These are phyloP conservation scores for Venturia pyrina DNA, from an alignment of 2,329 filamentous ascomycete genomes.

Conservation along the genomic window DNA sequence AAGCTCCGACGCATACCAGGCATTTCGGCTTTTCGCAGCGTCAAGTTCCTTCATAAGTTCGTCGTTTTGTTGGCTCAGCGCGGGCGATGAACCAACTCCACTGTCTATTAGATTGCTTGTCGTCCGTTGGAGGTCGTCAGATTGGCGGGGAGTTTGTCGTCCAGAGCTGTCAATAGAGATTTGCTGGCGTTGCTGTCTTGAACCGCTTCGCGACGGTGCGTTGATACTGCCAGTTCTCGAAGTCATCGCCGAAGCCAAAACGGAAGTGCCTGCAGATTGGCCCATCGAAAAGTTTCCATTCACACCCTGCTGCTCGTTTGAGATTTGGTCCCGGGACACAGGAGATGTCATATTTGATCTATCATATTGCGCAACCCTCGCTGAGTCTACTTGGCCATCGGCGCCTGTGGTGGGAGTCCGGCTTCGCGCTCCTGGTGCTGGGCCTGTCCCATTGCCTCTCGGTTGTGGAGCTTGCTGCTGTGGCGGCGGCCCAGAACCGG, in stretches of 20 bases:
- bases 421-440: constrained; percentile 24
- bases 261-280: background rate
- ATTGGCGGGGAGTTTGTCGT: constrained; percentile 27
- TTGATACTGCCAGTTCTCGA: constrained; percentile 4
- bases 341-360: constrained; percentile 32
- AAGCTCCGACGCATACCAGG: constrained; percentile 94
- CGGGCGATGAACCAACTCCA: constrained; percentile 50
- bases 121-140: constrained; percentile 18
- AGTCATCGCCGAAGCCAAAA: background rate
- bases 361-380: constrained; percentile 35
- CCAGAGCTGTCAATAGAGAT: constrained; percentile 53
- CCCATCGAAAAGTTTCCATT: background rate
- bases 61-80: constrained; percentile 55
- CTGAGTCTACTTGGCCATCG: constrained; percentile 31
- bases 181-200: constrained; percentile 36
- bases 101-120: constrained; percentile 42
- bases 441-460: constrained; percentile 31
- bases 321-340: constrained; percentile 30
- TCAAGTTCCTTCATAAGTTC: constrained; percentile 81
- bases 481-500: constrained; percentile 54
- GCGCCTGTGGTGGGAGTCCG: constrained; percentile 42
- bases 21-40: constrained; percentile 72
- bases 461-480: constrained; percentile 53
- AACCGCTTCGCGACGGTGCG: constrained; percentile 23
- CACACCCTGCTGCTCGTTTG: constrained; percentile 19